Conservation (phyloP, 805 yeast genomes). For the Yarrowia hollandica region DNA sequence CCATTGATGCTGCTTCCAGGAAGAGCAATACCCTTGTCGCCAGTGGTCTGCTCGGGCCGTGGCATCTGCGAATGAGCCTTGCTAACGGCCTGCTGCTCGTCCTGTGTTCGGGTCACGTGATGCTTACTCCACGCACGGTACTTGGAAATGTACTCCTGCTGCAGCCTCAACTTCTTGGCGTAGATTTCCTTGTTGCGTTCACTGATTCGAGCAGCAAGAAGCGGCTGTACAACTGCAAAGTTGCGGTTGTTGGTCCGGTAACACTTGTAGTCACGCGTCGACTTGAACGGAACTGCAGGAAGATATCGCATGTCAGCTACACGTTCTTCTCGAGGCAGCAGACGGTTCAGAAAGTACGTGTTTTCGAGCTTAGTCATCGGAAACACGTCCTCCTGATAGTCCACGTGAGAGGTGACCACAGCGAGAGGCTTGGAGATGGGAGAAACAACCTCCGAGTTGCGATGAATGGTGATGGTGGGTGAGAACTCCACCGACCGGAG, state of each 20-base stretch:
- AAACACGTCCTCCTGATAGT: conserved; percentile 1
- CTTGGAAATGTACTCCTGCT: conserved; percentile 14
- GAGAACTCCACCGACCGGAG: too few species aligned
- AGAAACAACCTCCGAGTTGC: neutral
- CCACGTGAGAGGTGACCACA: neutral
- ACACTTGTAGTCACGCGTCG: conserved; percentile 20
- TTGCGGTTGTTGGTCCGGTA: conserved; percentile 18
- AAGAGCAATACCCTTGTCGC: conserved; percentile 20
- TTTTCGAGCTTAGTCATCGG: conserved; percentile 20
- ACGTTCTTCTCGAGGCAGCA: neutral
- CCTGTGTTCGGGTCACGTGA: conserved; percentile 5
- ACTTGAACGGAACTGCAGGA: neutral
- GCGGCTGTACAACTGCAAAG: conserved; percentile 4
- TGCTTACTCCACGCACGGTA: conserved; percentile 11
- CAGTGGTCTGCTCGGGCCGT: conserved; percentile 18
- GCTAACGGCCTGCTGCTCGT: conserved; percentile 9
- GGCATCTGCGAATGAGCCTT: conserved; percentile 16
- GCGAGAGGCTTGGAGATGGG: neutral
- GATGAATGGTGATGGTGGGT: too few species aligned
- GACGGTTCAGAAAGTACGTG: conserved; percentile 7
- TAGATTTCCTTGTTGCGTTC: conserved; percentile 2
- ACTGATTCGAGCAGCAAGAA: neutral
- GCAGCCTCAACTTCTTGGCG: conserved; percentile 4
- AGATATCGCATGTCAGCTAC: conserved; percentile 14
- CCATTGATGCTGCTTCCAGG: conserved; percentile 14